Evolutionary conservation across 257 asterid genomes (phyloP), one percentile per base, ranked within the genome.

Genomic region (Marsdenia floribunda): DNA sequence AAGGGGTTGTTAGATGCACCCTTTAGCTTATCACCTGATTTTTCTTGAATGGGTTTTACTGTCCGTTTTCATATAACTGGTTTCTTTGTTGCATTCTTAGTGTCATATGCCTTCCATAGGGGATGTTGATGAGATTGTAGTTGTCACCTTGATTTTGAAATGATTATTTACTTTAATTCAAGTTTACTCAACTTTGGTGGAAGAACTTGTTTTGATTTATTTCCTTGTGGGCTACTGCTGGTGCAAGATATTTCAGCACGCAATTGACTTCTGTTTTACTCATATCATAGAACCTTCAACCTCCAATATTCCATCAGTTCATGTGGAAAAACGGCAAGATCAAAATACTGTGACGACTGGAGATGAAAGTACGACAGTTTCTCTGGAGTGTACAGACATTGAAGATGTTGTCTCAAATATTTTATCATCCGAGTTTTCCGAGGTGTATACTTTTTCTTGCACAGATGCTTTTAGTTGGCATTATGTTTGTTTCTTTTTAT

Each of bases 271-370:
- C 29, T 4, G 5, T 29, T 14, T 13, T 73, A 61, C 54, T 75
- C 40, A 49, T 84, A 42, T 33, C 52, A 79, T 76, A 92, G 99
- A 89, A 72, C 98, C 97, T 44, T 87, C 89, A 63, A 82, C 86
- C 67, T 78, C 90, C 57, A 80, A 82, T 40, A 77, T 85, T 54
- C 71, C 82, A 53, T 61, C 81, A 40, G 68, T 78, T 57, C 50
- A 73, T 71, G 78, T 47, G 26, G 72, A 15, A 38, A 76, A 76
- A 73, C 80, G 81, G 21, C 80, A 78, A 72, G 37, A 46, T 14
- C 40, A 80, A 53, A 77, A 77, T 72, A 65, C 76, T 72, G 75
- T 73, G 77, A 77, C 60, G 67, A 64, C 67, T 29, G 76, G 79
- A 76, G 49, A 53, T 70, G 80, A 74, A 53, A 42, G 76, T 75